A percentile compares a stretch with the other conserved stretches of the same genome.
phyloP scores from a whole-genome alignment of 345 rosid species.

The Brassica napus region Da-Ae NC_063443.1:9066001-9066500 shows the following conservation, averaged over 20 bases:
- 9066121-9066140: slow-evolving; percentile 99
- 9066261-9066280: not conserved
- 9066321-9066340: slow-evolving; percentile 92
- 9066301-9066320: slow-evolving; percentile 46
- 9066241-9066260: not conserved
- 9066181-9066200: not conserved
- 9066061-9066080: slow-evolving; percentile 52
- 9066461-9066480: not conserved
- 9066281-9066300: not conserved
- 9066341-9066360: slow-evolving; percentile 95
- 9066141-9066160: slow-evolving; percentile 90
- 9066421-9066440: not conserved
- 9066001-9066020: slow-evolving; percentile 17
- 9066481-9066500: slow-evolving; percentile 52
- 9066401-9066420: not conserved
- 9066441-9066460: not conserved
- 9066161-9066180: slow-evolving; percentile 59
- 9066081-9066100: slow-evolving; percentile 67
- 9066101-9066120: slow-evolving; percentile 96
- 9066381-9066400: not conserved
- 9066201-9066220: slow-evolving; percentile 5
- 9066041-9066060: not conserved
- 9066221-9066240: not conserved
- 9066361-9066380: slow-evolving; percentile 72
- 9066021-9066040: not conserved